Conservation (phyloP, 495 filamentous ascomycete genomes). For the Endocarpon pusillum region DNA sequence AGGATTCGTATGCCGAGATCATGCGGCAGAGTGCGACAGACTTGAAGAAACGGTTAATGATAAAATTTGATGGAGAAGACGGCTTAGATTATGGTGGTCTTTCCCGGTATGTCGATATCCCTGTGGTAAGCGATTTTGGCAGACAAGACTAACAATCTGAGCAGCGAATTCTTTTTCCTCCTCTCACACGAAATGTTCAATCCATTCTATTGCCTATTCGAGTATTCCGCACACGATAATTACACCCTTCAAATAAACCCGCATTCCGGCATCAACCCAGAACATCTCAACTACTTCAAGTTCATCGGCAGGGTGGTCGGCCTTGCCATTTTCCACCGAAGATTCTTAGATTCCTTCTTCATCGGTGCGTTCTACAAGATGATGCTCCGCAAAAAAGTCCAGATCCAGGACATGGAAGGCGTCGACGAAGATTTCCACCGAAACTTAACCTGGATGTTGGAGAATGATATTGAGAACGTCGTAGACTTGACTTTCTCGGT, state of each 20-base stretch:
- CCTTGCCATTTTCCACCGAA: constrained; percentile 92
- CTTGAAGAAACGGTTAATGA: constrained; percentile 95
- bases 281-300: constrained; percentile 99
- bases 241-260: constrained; percentile 99
- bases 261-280: constrained; percentile 97
- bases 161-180: constrained; percentile 97
- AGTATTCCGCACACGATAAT: constrained; percentile 99
- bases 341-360: constrained; percentile 98
- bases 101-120: constrained; percentile 40
- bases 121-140: constrained; percentile 3
- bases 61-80: constrained; percentile 98
- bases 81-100: constrained; percentile 96
- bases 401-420: constrained; percentile 93
- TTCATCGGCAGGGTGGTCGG: constrained; percentile 98
- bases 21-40: constrained; percentile 93
- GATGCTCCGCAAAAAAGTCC: constrained; percentile 86
- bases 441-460: constrained; percentile 89
- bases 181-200: constrained; percentile 99
- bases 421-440: constrained; percentile 95
- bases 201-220: constrained; percentile 98
- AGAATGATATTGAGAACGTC: constrained; percentile 88
- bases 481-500: constrained; percentile 89
- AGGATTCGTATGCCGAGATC: constrained; percentile 96
- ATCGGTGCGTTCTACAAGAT: constrained; percentile 99
- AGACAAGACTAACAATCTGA: constrained; percentile 16